Evolutionary conservation across 2,329 filamentous ascomycete genomes (phyloP), one percentile per base, ranked within the genome.

Genomic region (Polychaeton citri): DNA sequence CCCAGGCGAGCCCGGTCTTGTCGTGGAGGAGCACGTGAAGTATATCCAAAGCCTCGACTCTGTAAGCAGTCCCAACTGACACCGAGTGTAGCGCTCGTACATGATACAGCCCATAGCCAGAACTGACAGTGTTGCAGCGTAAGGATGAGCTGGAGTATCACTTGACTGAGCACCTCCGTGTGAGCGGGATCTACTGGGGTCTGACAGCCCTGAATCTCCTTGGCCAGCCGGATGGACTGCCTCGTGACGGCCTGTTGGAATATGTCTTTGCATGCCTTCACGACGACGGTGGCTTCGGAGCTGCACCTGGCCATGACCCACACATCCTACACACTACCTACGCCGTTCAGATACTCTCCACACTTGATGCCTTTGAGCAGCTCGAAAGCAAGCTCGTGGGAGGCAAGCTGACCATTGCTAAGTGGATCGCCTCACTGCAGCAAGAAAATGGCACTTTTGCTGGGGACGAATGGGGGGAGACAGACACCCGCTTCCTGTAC

Each of bases 101-200:
- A n/a, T n/a, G n/a, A n/a, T n/a, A n/a, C n/a, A n/a, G n/a, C n/a
- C n/a, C n/a, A n/a, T n/a, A n/a, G n/a, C n/a, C n/a, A n/a, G n/a
- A 53, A 52, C 62, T 64, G 53, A 67, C 54, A 43, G 45, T 52
- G 49, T 43, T 48, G 45, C 63, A 81, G 76, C 79, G 81, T 55
- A 86, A 82, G 64, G 86, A 96, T 68, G 84, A 95, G 62, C 78
- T 94, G 50, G 86, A 95, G 60, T 98, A 96, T 66, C 95, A 88
- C 81, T 70, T 96, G 55, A 98, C 90, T 10, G 88, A 98, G 62
- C 90, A 98, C 58, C 71, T 98, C 47, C 85, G 90, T 42, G 72
- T 98, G 39, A 95, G 90, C 57, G 90, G 90, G 31, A 74, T 98
- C 33, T 98, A 98, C 62, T 98, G 90, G 90, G 90, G 90, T 10